Base-by-base conservation (phyloP, 2,329 filamentous ascomycete genomes). In the Fusarium sp. region DNA sequence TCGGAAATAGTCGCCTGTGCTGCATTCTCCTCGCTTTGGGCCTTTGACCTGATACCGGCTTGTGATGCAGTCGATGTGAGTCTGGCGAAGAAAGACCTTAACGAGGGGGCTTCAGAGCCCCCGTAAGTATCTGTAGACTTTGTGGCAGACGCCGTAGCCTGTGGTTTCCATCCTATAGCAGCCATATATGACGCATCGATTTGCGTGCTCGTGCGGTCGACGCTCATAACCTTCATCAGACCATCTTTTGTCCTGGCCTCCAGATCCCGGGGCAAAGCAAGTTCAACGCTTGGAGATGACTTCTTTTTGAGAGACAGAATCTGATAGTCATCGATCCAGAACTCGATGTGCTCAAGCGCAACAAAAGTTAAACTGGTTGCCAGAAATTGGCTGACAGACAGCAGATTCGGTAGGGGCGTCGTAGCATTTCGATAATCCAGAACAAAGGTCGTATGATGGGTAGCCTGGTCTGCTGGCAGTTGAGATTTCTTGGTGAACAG, bases 311-410 rank as follows among this genome's bases (percentile, higher is more conserved):
- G 80, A 3, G 85, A 85, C 22, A 97, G 79, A 13, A 99, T 82
- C 69, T 89, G 90, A 80, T 90, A 93, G 70, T 95, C 89, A 72
- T 99, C 94, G 49, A 99, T 85, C 84, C 89, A 94, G 56, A 99
- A 86, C 72, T 98, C 93, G 59, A 99, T 91, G 53, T 85, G 85
- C 72, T 97, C 85, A 24, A 99, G 81, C 0, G 92, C 91, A 57
- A 99, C 94, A 78, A 99, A 99, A 0, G 95, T 98, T 75, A 99
- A 80, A 79, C 94, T 97, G 7, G 93, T 98, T 5, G 93, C 91
- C 44, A 99, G 80, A 68, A 99, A 99, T 76, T 97, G 93, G 72
- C 91, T 90, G 50, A 99, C 83, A 2, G 92, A 93, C 25, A 96
- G 81, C 8, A 99, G 80, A 59, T 92, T 92, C 4, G 96, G 95